Conservation (phyloP, 306 rosid species). For the Aeschynomene evenia region DNA sequence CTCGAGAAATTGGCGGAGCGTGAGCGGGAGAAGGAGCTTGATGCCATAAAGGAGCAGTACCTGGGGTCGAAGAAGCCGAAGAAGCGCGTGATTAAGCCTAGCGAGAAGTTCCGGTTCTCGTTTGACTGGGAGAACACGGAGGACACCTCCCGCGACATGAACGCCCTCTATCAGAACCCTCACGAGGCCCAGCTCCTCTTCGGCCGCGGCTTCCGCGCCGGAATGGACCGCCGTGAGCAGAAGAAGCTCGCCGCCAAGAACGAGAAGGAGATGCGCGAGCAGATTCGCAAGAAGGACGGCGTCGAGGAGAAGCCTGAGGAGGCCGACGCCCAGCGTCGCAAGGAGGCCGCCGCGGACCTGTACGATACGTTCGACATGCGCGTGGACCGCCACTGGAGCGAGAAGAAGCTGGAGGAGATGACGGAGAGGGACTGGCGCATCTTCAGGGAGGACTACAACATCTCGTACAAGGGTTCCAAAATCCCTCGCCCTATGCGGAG, state of each 20-base stretch:
- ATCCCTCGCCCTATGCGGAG: conserved; percentile 86
- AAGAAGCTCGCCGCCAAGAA: conserved; percentile 89
- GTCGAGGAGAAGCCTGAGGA: conserved; percentile 87
- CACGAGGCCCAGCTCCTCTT: conserved; percentile 88
- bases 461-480: conserved; percentile 80
- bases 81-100: conserved; percentile 85
- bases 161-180: conserved; percentile 74
- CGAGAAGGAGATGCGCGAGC: conserved; percentile 80
- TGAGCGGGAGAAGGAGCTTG: conserved; percentile 79
- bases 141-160: conserved; percentile 90
- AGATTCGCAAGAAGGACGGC: conserved; percentile 68
- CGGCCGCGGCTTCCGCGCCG: conserved; percentile 84
- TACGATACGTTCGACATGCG: conserved; percentile 85
- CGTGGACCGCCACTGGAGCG: conserved; percentile 90
- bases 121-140: conserved; percentile 95
- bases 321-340: conserved; percentile 75
- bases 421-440: conserved; percentile 89
- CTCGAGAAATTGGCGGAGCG: conserved; percentile 68
- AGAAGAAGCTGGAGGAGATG: conserved; percentile 90
- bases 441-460: conserved; percentile 80
- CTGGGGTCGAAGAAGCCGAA: conserved; percentile 84
- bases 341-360: conserved; percentile 77
- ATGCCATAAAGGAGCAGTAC: conserved; percentile 79
- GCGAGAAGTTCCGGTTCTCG: conserved; percentile 89
- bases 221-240: conserved; percentile 92